Evolutionary conservation across 768 basidiomycete species (phyloP), one percentile per base, ranked within the genome.

Genomic region (Pulveroboletus sp.): DNA sequence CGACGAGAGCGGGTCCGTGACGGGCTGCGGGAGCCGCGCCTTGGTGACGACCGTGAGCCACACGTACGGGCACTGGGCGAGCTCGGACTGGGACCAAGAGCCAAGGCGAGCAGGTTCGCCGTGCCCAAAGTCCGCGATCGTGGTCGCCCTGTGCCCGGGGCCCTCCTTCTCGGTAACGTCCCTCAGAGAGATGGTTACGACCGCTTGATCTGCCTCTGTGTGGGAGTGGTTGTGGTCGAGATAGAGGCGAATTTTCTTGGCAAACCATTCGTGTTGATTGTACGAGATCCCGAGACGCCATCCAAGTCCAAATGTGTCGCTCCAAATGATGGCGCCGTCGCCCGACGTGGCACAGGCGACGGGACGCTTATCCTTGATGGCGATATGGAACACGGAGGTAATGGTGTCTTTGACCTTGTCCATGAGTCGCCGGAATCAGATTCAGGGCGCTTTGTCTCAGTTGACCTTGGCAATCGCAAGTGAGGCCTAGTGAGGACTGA

Each of bases 171-270:
- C 41, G 14, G 48, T 36, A 3, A 37, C 16, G 31, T 53, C 42
- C 36, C 20, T 56, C 5, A 65, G 45, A 29, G n/a, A 37, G 31
- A 61, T 36, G 19, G 42, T 46, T 11, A 52, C 56, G 17, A 9
- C 22, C 7, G 65, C 63, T 17, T 45, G 34, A 13, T 61, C 63
- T 26, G 55, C 45, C 37, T 60, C 63, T 9, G 56, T 44, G 30
- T 60, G 54, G 23, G 51, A 47, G 34, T 50, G 50, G n/a, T 57
- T 61, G 13, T 65, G 65, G n/a, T 67, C 63, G n/a, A 64, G 63
- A 36, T 60, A 49, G 22, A 67, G 5, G 26, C 51, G 50, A 40
- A 67, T 47, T n/a, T n/a, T n/a, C 40, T 49, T 62, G 29, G 60
- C 38, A 40, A 65, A 63, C 60, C 65, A 62, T 30, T 42, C 62